phyloP scores from a whole-genome alignment of 2,329 filamentous ascomycete genomes.

The Dactylonectria estremocensis region DNA sequence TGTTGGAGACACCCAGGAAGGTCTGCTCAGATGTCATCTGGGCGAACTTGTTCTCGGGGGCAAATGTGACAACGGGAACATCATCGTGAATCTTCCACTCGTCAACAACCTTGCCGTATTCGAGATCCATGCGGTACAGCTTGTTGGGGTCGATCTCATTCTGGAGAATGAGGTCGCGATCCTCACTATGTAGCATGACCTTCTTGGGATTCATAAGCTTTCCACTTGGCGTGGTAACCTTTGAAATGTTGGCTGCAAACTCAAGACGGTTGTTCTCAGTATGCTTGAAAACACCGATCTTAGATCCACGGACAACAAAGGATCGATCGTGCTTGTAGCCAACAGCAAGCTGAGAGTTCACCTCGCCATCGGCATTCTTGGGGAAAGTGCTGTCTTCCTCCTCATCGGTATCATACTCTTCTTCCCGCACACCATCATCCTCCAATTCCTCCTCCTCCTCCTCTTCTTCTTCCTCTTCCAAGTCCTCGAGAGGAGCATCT shows the following conservation, averaged over 20 bases:
- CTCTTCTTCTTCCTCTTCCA: conserved; percentile 63
- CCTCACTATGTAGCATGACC: conserved; percentile 95
- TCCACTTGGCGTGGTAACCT: conserved; percentile 90
- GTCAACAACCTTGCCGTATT: conserved; percentile 97
- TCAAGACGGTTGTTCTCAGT: conserved; percentile 92
- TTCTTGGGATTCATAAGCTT: conserved; percentile 94
- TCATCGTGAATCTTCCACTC: conserved; percentile 99
- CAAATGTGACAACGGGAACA: conserved; percentile 92
- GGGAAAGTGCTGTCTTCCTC: conserved; percentile 83
- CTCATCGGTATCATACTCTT: conserved; percentile 79
- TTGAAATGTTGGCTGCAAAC: conserved; percentile 97
- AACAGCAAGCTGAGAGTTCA: conserved; percentile 95
- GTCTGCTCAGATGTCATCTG: conserved; percentile 97
- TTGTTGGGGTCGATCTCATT: conserved; percentile 88
- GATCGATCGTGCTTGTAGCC: conserved; percentile 98
- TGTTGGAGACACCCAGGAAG: conserved; percentile 93
- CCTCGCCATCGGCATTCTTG: conserved; percentile 80
- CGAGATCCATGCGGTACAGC: conserved; percentile 96
- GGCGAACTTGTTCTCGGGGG: conserved; percentile 96
- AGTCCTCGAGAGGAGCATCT: conserved; percentile 67
- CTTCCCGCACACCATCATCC: conserved; percentile 77
- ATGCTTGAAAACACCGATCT: conserved; percentile 99
- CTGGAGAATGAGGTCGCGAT: conserved; percentile 91
- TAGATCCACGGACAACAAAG: conserved; percentile 95
- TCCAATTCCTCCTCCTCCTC: conserved; percentile 71